Evolutionary conservation across 2,329 filamentous ascomycete species (phyloP), one percentile per base, ranked within the genome.

Genomic region (Ascochyta clinopodiicola): DNA sequence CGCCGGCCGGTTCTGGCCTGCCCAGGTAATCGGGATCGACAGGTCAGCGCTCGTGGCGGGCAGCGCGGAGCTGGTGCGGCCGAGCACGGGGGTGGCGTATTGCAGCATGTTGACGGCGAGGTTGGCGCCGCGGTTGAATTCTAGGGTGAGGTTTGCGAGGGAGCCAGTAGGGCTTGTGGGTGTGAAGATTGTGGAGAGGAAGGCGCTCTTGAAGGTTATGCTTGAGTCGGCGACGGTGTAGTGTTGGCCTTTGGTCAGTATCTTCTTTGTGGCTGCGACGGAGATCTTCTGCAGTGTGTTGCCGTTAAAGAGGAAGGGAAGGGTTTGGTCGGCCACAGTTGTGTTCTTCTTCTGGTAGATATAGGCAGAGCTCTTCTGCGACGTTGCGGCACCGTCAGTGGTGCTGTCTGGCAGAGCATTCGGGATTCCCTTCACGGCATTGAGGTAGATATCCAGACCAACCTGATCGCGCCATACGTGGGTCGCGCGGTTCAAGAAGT

Each of bases 371-470:
- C 78, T 82, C 4, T 60, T 73, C 60, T 86, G 83, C 2, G 66
- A 75, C 0, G 77, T 75, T 0, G 79, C 79, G 0, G 70, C 62
- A 3, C 72, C 71, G 57, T 86, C 82, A 0, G 76, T 78, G 0
- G 83, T 84, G 57, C 80, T 82, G 36, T 82, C 81, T 0, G 84
- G 77, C 0, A 87, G 73, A 4, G 78, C 78, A 58, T 86, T 87
- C 2, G 62, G 60, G 2, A 75, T 71, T 1, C 80, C 80, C 9
- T 75, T 72, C 2, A 71, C 73, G 0, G 80, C 80, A 36, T 79
- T 78, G 15, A 76, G 66, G 42, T 84, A 72, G 55, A 87, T 81
- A 6, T 78, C 72, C 4, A 83, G 66, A 0, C 78, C 77, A 0
- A 80, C 77, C 0, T 75, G 71, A 57, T 87, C 85, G 17, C 80